phyloP scores from a whole-genome alignment of 1,284 basidiomycete species.

The Inonotus obliquus region DNA sequence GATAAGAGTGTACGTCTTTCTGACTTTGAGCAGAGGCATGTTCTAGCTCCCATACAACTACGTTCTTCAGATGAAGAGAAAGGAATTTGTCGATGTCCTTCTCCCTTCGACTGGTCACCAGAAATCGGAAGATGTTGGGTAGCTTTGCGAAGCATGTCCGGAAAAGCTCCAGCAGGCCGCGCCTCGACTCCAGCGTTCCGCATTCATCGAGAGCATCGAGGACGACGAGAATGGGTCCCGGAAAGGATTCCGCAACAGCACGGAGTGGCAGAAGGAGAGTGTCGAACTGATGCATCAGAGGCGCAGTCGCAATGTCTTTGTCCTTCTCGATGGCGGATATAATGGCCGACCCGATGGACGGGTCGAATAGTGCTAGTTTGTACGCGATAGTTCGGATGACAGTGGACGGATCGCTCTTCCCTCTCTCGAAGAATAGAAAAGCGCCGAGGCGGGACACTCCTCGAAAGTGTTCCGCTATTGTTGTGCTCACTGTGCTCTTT shows the following conservation, averaged over 20 bases:
- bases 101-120: conserved; percentile 1
- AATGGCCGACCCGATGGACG: background rate
- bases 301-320: background rate
- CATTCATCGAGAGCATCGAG: conserved; percentile 9
- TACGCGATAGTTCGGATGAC: conserved; percentile 22
- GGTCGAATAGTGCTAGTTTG: conserved; percentile 19
- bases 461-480: background rate
- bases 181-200: conserved; percentile 18
- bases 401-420: conserved; percentile 14
- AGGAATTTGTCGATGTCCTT: background rate
- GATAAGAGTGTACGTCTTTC: background rate
- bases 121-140: conserved; percentile 4
- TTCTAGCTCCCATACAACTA: background rate
- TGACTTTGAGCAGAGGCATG: background rate
- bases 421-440: conserved; percentile 21
- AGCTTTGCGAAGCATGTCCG: conserved; percentile 18
- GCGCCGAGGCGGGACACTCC: background rate
- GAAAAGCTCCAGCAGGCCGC: conserved; percentile 27
- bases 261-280: background rate
- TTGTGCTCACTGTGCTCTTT: conserved; percentile 22
- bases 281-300: background rate
- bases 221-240: background rate
- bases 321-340: background rate
- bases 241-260: background rate
- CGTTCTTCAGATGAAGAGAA: background rate